Evolutionary conservation across 192 early-diverging fungal genomes (phyloP).

Genomic region (Coemansia asiatica): DNA sequence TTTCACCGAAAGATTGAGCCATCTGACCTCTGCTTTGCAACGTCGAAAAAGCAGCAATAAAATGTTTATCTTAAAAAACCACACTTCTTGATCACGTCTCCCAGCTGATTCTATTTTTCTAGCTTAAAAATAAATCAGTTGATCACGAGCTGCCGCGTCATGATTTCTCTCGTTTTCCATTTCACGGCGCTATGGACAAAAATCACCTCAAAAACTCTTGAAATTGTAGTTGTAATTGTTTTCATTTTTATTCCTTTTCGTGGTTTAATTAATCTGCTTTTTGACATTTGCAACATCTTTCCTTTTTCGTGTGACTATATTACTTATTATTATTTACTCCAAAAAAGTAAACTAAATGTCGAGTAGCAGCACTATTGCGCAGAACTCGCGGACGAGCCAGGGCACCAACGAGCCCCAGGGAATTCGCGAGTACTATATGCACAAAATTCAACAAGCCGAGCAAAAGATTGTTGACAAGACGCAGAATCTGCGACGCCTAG

Average conservation of each 20-base stretch:
- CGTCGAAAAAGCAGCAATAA: constrained; percentile 1
- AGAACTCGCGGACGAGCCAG: constrained; percentile 15
- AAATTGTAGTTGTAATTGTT: neutral
- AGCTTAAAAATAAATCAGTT: neutral
- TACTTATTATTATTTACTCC: neutral
- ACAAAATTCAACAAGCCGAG: constrained; percentile 86
- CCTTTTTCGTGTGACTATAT: neutral
- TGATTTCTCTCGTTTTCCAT: too few species aligned
- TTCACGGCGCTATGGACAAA: too few species aligned
- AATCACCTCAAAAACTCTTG: neutral
- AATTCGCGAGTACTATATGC: constrained; percentile 70
- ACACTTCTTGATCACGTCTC: neutral
- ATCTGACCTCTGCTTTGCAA: constrained; percentile 4
- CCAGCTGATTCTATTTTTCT: neutral
- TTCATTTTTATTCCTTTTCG: neutral
- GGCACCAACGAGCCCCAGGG: constrained; percentile 22
- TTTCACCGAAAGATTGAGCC: neutral
- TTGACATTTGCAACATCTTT: neutral
- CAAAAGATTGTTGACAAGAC: constrained; percentile 84
- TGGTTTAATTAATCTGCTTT: neutral
- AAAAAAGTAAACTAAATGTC: constrained; percentile 20
- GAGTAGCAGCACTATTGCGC: constrained; percentile 35
- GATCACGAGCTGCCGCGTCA: constrained; percentile 18
- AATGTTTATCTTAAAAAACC: neutral
- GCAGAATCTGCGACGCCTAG: constrained; percentile 94